These are phyloP conservation scores for Anisodus acutangulus DNA, from an alignment of 257 asterid genomes.

Conservation along the genomic window DNA sequence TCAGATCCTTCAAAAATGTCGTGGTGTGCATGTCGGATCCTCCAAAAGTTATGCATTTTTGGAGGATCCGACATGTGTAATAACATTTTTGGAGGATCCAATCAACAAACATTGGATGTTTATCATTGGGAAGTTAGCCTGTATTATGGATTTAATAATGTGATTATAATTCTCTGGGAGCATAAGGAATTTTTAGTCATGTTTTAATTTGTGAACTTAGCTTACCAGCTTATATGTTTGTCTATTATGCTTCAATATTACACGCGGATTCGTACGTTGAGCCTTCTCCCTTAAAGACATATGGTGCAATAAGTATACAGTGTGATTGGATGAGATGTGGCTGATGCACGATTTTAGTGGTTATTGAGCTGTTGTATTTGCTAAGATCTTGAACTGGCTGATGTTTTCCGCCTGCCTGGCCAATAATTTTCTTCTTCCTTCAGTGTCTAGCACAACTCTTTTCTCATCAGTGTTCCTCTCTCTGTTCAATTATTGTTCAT, in stretches of 20 bases:
- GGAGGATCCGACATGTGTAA: background rate
- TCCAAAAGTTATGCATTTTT: background rate
- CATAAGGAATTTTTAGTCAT: background rate
- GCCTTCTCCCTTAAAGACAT: background rate
- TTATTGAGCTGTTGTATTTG: background rate
- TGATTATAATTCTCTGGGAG: background rate
- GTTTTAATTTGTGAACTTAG: background rate
- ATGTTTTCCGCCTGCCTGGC: background rate
- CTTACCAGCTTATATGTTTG: background rate
- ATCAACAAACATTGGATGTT: background rate
- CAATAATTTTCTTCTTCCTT: background rate
- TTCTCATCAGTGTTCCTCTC: background rate
- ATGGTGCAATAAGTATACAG: background rate
- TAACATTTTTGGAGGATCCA: background rate
- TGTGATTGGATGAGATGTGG: slow-evolving; percentile 6
- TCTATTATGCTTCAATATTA: background rate
- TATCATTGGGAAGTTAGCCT: background rate
- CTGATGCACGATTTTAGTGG: background rate
- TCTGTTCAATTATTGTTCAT: background rate
- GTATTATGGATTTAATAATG: background rate
- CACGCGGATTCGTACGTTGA: background rate
- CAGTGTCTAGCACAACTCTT: background rate
- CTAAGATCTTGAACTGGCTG: background rate
- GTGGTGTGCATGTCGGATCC: background rate
- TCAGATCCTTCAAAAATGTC: background rate